Evolutionary conservation across 2,329 filamentous ascomycete genomes (phyloP).

Genomic region (Neonectria punicea): DNA sequence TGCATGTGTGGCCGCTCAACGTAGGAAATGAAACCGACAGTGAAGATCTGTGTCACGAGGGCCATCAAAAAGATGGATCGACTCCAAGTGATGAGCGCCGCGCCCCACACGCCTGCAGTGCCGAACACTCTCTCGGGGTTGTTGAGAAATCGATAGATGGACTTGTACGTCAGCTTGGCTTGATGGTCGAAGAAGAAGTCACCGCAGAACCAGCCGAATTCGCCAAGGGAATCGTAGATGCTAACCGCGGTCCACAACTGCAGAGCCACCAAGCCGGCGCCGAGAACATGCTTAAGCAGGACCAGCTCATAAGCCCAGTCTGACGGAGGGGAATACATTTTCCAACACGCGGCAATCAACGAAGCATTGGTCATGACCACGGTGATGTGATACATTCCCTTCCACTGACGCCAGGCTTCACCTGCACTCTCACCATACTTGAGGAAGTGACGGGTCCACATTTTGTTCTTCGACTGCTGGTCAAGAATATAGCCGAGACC

Average conservation of each 20-base stretch:
- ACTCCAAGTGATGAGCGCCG: slow-evolving; percentile 93
- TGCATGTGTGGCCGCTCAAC: slow-evolving; percentile 98
- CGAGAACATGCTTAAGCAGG: slow-evolving; percentile 87
- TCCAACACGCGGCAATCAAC: slow-evolving; percentile 93
- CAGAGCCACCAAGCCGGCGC: slow-evolving; percentile 80
- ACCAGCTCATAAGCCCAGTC: slow-evolving; percentile 91
- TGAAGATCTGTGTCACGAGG: slow-evolving; percentile 84
- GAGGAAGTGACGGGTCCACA: slow-evolving; percentile 97
- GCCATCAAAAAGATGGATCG: slow-evolving; percentile 87
- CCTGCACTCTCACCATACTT: slow-evolving; percentile 92
- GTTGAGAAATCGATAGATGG: slow-evolving; percentile 98
- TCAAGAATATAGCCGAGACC: slow-evolving; percentile 88
- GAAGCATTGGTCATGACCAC: slow-evolving; percentile 90
- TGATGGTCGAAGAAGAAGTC: slow-evolving; percentile 97
- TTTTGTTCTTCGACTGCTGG: slow-evolving; percentile 87
- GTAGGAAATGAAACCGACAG: slow-evolving; percentile 87
- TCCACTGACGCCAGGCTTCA: slow-evolving; percentile 98
- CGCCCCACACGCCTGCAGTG: slow-evolving; percentile 93
- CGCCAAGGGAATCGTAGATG: slow-evolving; percentile 94
- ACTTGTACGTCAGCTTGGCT: slow-evolving; percentile 91
- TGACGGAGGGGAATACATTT: slow-evolving; percentile 88
- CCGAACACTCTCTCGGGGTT: slow-evolving; percentile 96
- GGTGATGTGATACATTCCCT: slow-evolving; percentile 92
- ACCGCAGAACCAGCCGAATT: slow-evolving; percentile 99
- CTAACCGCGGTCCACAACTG: slow-evolving; percentile 94